Evolutionary conservation across 345 rosid genomes (phyloP).

Genomic region (Garcia nutans): DNA sequence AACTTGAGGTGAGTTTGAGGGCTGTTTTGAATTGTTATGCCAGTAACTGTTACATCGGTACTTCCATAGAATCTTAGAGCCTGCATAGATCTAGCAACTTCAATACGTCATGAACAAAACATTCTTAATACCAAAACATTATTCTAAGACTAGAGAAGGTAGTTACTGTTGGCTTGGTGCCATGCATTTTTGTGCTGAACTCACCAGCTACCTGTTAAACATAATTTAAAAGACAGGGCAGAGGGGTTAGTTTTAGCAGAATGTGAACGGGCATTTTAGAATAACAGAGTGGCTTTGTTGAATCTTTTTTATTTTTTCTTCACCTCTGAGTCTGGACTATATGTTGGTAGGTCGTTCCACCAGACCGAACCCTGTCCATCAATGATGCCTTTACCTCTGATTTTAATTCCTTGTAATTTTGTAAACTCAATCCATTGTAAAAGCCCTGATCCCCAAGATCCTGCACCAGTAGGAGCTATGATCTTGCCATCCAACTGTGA

Average conservation of each 20-base stretch:
- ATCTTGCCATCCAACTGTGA: conserved; percentile 81
- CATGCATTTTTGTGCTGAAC: conserved; percentile 47
- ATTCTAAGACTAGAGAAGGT: conserved; percentile 1
- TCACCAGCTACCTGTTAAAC: conserved; percentile 38
- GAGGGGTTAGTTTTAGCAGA: neutral
- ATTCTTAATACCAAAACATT: neutral
- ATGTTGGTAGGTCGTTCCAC: conserved; percentile 57
- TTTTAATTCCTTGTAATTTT: conserved; percentile 53
- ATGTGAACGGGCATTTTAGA: neutral
- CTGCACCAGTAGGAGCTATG: conserved; percentile 65
- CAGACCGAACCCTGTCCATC: conserved; percentile 86
- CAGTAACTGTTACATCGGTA: conserved; percentile 56
- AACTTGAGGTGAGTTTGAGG: conserved; percentile 89
- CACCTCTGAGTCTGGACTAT: conserved; percentile 32
- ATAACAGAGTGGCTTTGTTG: neutral
- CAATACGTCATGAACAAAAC: neutral
- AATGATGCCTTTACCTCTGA: conserved; percentile 68
- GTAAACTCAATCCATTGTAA: conserved; percentile 81
- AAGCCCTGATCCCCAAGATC: conserved; percentile 60
- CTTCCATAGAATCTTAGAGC: conserved; percentile 86
- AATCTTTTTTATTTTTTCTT: neutral
- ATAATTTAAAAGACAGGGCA: neutral
- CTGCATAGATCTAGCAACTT: conserved; percentile 36
- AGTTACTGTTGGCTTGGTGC: conserved; percentile 74
- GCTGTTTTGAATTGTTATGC: conserved; percentile 87